Percentiles rank a stretch among this genome's conserved stretches.
phyloP scores from a whole-genome alignment of 169 alveolate genomes.

The Plasmodium cynomolgi region DNA sequence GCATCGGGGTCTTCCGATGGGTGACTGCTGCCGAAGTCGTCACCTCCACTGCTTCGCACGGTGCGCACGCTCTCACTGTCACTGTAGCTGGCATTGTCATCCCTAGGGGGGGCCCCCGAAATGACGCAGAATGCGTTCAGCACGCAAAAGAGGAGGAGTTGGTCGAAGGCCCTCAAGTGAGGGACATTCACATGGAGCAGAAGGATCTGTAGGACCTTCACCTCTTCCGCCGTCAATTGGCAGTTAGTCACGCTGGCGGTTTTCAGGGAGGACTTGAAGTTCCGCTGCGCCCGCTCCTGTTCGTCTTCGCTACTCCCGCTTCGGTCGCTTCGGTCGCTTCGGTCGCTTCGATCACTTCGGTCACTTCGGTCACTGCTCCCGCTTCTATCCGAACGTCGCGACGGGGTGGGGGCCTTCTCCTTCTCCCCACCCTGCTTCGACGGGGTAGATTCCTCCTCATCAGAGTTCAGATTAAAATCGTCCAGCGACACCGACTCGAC shows the following conservation, averaged over 20 bases:
- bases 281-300: neutral
- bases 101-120: neutral
- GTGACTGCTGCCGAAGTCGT: neutral
- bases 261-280: conserved; percentile 9
- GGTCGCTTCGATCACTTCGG: no score
- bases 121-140: conserved; percentile 32
- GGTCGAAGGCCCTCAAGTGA: conserved; percentile 27
- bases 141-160: conserved; percentile 49
- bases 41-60: neutral
- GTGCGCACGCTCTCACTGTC: neutral
- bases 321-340: neutral
- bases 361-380: neutral
- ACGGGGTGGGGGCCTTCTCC: neutral
- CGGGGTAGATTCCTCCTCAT: neutral
- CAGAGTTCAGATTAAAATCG: conserved; percentile 71
- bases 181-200: conserved; percentile 61
- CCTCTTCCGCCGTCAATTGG: conserved; percentile 38
- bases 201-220: conserved; percentile 37
- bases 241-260: conserved; percentile 24
- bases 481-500: conserved; percentile 39
- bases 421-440: neutral
- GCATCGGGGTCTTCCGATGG: neutral
- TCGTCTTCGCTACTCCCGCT: neutral
- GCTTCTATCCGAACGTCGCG: neutral
- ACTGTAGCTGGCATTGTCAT: neutral